phyloP scores from a whole-genome alignment of 23 red algal species.

The Gracilaria domingensis region DNA sequence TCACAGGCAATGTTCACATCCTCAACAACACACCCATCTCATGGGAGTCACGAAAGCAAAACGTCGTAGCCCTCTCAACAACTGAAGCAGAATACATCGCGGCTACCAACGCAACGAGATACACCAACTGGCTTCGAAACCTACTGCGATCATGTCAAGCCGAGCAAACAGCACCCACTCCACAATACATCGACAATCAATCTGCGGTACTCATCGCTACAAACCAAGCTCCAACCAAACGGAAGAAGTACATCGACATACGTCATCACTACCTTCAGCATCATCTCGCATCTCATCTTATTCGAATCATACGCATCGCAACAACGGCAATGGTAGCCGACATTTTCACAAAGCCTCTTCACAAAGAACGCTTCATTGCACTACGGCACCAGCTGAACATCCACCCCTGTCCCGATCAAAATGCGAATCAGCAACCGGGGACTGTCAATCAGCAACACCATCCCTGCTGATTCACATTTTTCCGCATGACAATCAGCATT shows the following conservation, averaged over 20 bases:
- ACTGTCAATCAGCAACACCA: slow-evolving; percentile 45
- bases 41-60: background rate
- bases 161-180: background rate
- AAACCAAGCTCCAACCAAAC: slow-evolving; percentile 24
- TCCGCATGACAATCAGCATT: too few relatives aligned
- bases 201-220: background rate
- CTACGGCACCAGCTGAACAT: background rate
- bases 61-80: background rate
- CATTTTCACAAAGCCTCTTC: slow-evolving; percentile 22
- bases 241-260: slow-evolving; percentile 24
- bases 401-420: background rate
- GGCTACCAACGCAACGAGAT: background rate
- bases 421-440: background rate
- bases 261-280: background rate
- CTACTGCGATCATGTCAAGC: background rate
- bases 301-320: background rate
- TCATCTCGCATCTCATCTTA: background rate
- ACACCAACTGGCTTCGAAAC: slow-evolving; percentile 7
- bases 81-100: slow-evolving; percentile 36
- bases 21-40: background rate
- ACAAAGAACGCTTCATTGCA: background rate
- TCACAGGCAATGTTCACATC: slow-evolving; percentile 3
- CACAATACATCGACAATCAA: slow-evolving; percentile 13
- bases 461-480: too few relatives aligned
- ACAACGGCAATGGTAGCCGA: background rate